These are phyloP conservation scores for Babesia caballi DNA, from an alignment of 169 alveolate species.

Conservation along the genomic window DNA sequence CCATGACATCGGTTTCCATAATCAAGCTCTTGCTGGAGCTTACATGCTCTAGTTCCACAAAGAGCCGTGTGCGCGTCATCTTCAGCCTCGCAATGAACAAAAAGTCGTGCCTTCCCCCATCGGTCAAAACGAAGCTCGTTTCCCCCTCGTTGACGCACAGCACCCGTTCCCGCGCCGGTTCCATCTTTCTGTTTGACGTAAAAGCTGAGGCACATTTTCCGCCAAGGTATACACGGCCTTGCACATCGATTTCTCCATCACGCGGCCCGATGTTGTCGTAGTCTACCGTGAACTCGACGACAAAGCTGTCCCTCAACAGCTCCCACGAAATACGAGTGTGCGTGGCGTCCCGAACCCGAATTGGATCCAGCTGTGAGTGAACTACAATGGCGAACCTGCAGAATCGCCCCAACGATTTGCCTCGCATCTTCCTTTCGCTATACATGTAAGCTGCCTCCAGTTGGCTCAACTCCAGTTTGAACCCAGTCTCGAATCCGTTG, in stretches of 20 bases:
- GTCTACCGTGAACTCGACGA: constrained; percentile 15
- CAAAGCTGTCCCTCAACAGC: background rate
- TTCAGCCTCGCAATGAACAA: background rate
- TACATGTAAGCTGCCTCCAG: background rate
- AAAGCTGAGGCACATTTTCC: constrained; percentile 19
- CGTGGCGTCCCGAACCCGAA: background rate
- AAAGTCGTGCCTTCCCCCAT: constrained; percentile 11
- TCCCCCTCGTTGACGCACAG: constrained; percentile 4
- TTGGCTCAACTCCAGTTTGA: constrained; percentile 7
- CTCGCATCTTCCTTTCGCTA: constrained; percentile 6
- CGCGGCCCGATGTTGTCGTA: background rate
- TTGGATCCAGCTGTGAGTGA: constrained; percentile 5
- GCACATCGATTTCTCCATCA: background rate
- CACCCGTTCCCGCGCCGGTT: background rate
- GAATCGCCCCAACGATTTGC: constrained; percentile 3
- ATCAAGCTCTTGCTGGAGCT: background rate
- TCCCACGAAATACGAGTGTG: background rate
- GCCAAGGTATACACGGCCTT: background rate
- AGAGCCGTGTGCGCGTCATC: background rate
- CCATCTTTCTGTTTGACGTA: background rate
- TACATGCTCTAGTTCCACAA: constrained; percentile 1
- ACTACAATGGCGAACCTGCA: constrained; percentile 4
- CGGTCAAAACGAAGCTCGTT: background rate
- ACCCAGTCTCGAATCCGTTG: constrained; percentile 33
- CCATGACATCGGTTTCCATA: constrained; percentile 32